Evolutionary conservation across 345 rosid genomes (phyloP), one percentile per base, ranked within the genome.

Genomic region (Gossypium mustelinum): DNA sequence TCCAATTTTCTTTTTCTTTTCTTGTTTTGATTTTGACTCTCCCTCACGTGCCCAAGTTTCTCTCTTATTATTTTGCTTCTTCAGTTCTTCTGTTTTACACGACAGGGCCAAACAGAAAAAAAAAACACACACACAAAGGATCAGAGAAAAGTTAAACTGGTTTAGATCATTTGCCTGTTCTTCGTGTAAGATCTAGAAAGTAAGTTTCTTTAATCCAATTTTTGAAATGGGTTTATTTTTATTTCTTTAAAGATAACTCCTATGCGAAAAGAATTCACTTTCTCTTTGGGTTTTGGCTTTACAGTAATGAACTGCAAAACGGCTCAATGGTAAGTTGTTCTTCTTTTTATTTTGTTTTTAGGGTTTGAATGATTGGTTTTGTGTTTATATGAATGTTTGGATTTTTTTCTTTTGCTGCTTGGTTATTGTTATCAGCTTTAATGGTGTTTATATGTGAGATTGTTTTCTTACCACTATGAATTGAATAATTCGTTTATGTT

Each of bases 281-380:
- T 57, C 2, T 55, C 2, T 24, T n/a, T 55, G 39, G 39, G 39
- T 76, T 43, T 60, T 12, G n/a, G 10, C 22, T 73, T 56, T 57
- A 77, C 72, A 87, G 91, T 59, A 66, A 93, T 93, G 98, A 91
- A 93, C 88, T 85, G 96, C 78, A 82, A 68, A 75, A 76, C 91
- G 45, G 93, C 85, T 17, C 97, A 94, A 86, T 86, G 92, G 97
- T 94, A 71, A 90, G 93, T 79, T 60, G 43, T 20, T 68, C 56
- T 57, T 68, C 3, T 9, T 27, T 45, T 56, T 17, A 18, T 8
- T 54, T 16, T 54, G 20, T 2, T 56, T 55, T 55, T 64, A 48
- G 18, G 70, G 34, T 58, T 58, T 58, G 67, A 47, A 65, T 44
- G 68, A 14, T 22, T 60, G 13, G 29, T 66, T 73, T 14, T 71